A percentile compares a stretch with the other conserved stretches of the same genome.
These are phyloP conservation scores for Rosa rugosa DNA, from an alignment of 306 rosid genomes.

Conservation along the genomic window DNA sequence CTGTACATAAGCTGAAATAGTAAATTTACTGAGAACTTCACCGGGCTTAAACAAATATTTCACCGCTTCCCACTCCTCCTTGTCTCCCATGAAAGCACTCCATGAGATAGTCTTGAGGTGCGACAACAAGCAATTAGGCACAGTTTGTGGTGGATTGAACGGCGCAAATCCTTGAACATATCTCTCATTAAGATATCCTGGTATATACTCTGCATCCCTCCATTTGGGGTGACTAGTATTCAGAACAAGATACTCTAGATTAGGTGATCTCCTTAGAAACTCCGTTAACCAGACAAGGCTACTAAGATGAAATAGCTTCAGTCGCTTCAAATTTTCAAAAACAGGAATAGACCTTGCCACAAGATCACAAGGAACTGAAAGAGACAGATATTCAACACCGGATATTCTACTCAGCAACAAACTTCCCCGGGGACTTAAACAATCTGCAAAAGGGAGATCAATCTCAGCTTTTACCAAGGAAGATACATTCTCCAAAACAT, in stretches of 20 bases:
- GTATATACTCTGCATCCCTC: not conserved
- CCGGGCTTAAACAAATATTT: not conserved
- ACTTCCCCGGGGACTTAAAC: not conserved
- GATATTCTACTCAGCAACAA: not conserved
- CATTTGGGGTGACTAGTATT: not conserved
- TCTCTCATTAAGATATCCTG: not conserved
- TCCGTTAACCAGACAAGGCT: not conserved
- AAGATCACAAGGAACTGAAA: conserved; percentile 1
- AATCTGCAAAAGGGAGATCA: not conserved
- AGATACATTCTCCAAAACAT: not conserved
- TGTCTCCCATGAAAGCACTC: not conserved
- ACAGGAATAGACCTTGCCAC: not conserved
- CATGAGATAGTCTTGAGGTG: not conserved
- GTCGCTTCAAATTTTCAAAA: not conserved
- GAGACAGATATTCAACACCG: not conserved
- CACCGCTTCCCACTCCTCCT: not conserved
- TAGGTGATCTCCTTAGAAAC: not conserved
- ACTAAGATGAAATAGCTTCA: not conserved
- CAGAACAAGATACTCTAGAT: not conserved
- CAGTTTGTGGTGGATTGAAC: not conserved
- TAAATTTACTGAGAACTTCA: not conserved
- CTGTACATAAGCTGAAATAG: not conserved
- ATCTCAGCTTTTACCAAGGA: not conserved
- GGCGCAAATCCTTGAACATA: not conserved
- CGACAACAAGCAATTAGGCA: not conserved